Evolutionary conservation across 2,329 filamentous ascomycete genomes (phyloP), one percentile per base, ranked within the genome.

Genomic region (Sarocladium brachiariae): DNA sequence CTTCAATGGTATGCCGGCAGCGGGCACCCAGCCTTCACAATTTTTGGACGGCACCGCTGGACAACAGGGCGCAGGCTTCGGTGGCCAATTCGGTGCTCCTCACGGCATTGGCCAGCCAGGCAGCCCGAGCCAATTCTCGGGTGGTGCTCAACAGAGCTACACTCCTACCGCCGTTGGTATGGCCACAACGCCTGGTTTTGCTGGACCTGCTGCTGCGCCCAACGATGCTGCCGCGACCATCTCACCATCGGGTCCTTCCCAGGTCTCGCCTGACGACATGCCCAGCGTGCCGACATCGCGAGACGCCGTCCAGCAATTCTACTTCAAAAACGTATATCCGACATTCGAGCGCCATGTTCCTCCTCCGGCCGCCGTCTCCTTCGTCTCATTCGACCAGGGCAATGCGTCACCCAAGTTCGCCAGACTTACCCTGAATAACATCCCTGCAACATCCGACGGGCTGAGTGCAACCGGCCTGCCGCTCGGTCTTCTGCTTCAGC

Each of bases 401-500:
- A 99, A 96, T 65, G 86, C 93, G 4, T 96, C 93, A 13, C 93
- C 93, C 30, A 96, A 96, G 68, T 93, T 89, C 65, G 87, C 90
- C 46, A 84, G 93, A 51, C 78, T 99, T 51, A 96, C 90, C 0
- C 74, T 97, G 67, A 99, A 96, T 70, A 95, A 87, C 68, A 95
- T 99, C 54, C 93, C 93, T 2, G 79, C 87, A 11, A 87, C 84
- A 13, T 73, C 83, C 39, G 93, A 99, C 56, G 86, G 88, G 31
- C 75, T 97, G 25, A 74, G 81, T 45, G 83, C 86, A 3, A 96
- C 91, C 10, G 86, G 84, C 2, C 73, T 99, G 16, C 92, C 93
- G 4, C 76, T 99, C 9, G 93, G 93, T 14, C 79, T 99, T 55
- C 71, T 96, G 21, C 66, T 99, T 43, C 95, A 99, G 65, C 93